Percentiles rank a stretch among this genome's conserved stretches.
Conservation (phyloP, 495 filamentous ascomycete genomes). For the Viridothelium virens region DNA sequence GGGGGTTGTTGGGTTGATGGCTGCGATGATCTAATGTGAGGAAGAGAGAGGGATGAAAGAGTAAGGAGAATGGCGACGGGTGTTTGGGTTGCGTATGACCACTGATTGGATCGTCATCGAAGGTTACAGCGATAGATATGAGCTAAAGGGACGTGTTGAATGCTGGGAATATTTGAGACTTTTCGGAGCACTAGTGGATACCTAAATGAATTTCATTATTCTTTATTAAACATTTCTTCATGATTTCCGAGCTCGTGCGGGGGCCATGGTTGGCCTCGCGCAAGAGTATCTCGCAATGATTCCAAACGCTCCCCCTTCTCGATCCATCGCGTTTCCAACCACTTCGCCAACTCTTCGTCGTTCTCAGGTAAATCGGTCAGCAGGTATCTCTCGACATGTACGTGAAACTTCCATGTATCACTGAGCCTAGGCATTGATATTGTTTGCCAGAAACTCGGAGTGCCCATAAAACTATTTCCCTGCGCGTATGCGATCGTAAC, state of each 20-base stretch:
- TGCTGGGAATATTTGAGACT: not conserved
- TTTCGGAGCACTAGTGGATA: not conserved
- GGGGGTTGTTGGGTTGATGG: constrained; percentile 1
- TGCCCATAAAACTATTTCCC: constrained; percentile 39
- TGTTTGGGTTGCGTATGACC: not conserved
- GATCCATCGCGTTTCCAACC: constrained; percentile 48
- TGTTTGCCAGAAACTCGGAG: constrained; percentile 47
- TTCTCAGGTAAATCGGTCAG: constrained; percentile 40
- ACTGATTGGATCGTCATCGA: not conserved
- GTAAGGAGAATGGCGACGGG: not conserved
- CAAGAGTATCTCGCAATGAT: constrained; percentile 17
- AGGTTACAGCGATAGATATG: not conserved
- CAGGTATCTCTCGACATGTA: constrained; percentile 43
- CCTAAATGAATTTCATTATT: not conserved
- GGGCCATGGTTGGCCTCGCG: constrained; percentile 5
- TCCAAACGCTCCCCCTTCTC: constrained; percentile 49
- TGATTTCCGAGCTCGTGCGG: not conserved
- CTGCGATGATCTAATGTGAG: not conserved
- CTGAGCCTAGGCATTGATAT: constrained; percentile 37
- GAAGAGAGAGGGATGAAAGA: not conserved
- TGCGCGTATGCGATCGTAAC: constrained; percentile 49
- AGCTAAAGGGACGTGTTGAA: not conserved
- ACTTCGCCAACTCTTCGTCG: constrained; percentile 42
- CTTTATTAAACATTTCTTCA: not conserved
- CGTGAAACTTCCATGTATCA: constrained; percentile 41